phyloP scores from a whole-genome alignment of 768 basidiomycete species.

The Amyloporia xantha region DNA sequence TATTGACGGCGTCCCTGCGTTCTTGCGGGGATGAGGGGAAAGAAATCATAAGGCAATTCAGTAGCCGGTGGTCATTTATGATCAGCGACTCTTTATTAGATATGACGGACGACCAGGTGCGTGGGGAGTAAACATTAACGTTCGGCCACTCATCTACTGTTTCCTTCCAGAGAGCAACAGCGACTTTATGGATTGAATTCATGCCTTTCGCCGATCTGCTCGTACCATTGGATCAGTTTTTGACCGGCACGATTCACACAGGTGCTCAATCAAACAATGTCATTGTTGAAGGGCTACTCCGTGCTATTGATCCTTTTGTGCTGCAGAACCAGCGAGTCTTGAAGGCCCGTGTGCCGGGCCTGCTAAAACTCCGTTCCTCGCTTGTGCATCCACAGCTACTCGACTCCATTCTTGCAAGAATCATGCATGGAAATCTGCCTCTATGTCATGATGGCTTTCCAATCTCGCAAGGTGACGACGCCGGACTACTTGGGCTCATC shows the following conservation, averaged over 20 bases:
- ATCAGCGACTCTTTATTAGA: not conserved
- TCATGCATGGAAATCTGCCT: constrained; percentile 31
- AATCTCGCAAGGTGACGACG: not conserved
- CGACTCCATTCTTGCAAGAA: constrained; percentile 42
- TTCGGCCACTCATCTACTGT: no score
- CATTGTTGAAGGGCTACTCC: not conserved
- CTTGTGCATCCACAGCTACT: constrained; percentile 30
- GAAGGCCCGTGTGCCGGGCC: not conserved
- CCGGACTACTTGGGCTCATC: not conserved
- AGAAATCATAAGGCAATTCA: not conserved
- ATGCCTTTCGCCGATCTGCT: not conserved
- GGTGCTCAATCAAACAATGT: not conserved
- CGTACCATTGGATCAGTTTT: not conserved
- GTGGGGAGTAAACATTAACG: no score
- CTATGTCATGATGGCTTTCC: constrained; percentile 21
- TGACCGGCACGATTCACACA: no score
- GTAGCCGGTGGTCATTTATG: not conserved
- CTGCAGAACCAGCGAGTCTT: not conserved
- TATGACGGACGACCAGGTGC: not conserved
- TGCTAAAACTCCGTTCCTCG: not conserved
- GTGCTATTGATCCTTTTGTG: not conserved
- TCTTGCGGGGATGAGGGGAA: not conserved
- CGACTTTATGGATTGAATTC: not conserved
- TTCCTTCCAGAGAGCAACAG: not conserved
- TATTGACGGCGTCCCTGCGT: not conserved